Evolutionary conservation across 768 basidiomycete species (phyloP).

Genomic region (Termitomyces sp.): DNA sequence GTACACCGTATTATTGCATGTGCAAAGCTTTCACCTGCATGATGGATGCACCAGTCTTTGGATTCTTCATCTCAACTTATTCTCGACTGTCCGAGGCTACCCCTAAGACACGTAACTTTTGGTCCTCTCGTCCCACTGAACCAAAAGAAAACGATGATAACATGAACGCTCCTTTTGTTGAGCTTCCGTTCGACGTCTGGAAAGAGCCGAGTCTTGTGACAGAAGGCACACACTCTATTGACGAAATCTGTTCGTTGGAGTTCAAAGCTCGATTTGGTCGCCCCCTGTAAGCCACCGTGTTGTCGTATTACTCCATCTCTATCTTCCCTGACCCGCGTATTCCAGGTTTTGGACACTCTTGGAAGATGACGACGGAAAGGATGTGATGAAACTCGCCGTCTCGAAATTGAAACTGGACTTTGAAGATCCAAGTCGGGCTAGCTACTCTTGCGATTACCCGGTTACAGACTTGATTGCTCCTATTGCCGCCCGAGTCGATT

Average conservation of each 20-base stretch:
- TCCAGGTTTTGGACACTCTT: neutral
- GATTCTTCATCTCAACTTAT: neutral
- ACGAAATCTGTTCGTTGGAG: neutral
- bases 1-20: constrained; percentile 2
- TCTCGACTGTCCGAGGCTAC: neutral
- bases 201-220: neutral
- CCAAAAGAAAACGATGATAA: too few species aligned
- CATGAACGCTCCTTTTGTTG: neutral
- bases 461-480: neutral
- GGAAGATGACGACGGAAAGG: neutral
- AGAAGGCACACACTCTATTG: neutral
- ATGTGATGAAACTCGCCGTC: neutral
- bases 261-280: neutral
- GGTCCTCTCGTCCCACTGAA: neutral
- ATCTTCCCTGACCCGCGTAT: too few species aligned
- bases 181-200: neutral
- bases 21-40: constrained; percentile 1
- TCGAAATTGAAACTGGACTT: neutral
- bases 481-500: neutral
- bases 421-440: neutral
- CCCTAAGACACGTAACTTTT: neutral
- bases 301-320: too few species aligned
- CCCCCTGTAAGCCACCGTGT: neutral
- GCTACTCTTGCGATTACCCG: neutral
- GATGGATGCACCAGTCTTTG: neutral